These are phyloP conservation scores for Colletotrichum chlorophyti DNA, from an alignment of 2,329 filamentous ascomycete species.

Conservation along the genomic window DNA sequence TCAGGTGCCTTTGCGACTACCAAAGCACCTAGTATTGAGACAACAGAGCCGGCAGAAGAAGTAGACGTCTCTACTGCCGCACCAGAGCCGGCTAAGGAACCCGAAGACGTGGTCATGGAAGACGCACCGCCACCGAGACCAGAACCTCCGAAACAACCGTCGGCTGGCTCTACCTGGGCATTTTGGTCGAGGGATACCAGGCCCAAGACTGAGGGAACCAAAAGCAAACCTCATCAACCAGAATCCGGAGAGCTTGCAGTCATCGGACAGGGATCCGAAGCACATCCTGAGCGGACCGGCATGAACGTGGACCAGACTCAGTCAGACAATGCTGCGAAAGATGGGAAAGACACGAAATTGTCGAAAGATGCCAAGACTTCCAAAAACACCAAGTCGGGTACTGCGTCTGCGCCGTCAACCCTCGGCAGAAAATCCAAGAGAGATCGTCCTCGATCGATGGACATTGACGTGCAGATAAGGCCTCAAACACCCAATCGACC, in stretches of 20 bases:
- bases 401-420: conserved; percentile 34
- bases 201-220: conserved; percentile 41
- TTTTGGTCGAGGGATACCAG: conserved; percentile 75
- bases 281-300: conserved; percentile 57
- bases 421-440: conserved; percentile 51
- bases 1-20: conserved; percentile 29
- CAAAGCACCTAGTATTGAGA: conserved; percentile 2
- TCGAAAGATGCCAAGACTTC: conserved; percentile 30
- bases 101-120: conserved; percentile 50
- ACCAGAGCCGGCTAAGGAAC: conserved; percentile 35
- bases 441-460: conserved; percentile 54
- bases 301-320: conserved; percentile 46
- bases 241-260: conserved; percentile 63
- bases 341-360: conserved; percentile 31
- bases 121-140: conserved; percentile 45
- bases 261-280: conserved; percentile 62
- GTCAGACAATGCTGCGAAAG: conserved; percentile 42
- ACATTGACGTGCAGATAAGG: conserved; percentile 47
- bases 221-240: conserved; percentile 31
- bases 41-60: conserved; percentile 23
- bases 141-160: conserved; percentile 40
- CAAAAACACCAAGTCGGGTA: conserved; percentile 32
- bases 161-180: conserved; percentile 74
- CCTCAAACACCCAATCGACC: conserved; percentile 41
- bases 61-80: conserved; percentile 20